These are phyloP conservation scores for Chlamydomonas eustigma DNA, from an alignment of 139 green algal species.

Conservation along the genomic window DNA sequence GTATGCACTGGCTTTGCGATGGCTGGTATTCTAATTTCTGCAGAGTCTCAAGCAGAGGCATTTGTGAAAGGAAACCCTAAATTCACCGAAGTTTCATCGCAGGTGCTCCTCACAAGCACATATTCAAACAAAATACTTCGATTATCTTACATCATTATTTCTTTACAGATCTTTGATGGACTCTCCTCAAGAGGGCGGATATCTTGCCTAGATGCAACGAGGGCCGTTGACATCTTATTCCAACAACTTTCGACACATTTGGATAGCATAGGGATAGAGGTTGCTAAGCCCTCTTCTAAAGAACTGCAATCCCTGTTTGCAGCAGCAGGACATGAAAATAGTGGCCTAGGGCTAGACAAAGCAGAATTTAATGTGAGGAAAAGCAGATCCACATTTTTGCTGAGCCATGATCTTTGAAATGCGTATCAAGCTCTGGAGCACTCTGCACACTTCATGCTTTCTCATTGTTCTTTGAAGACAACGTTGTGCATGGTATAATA, in stretches of 20 bases:
- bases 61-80: background rate
- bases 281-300: background rate
- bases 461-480: no score
- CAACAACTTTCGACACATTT: background rate
- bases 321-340: background rate
- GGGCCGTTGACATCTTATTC: constrained; percentile 2
- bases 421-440: no score
- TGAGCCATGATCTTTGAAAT: no score
- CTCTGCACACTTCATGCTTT: no score
- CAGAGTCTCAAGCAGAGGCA: background rate
- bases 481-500: no score
- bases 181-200: background rate
- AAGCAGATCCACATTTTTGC: no score
- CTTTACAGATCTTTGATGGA: background rate
- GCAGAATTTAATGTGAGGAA: background rate
- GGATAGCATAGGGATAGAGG: background rate
- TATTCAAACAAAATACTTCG: no score
- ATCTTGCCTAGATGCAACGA: background rate
- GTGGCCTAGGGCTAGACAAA: background rate
- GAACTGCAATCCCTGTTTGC: background rate
- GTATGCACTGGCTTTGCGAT: no score
- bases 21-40: no score
- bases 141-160: no score
- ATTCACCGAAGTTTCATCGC: background rate
- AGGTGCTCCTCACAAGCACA: no score